These are phyloP conservation scores for Basidiobolus heterosporus DNA, from an alignment of 371 early-diverging fungal genomes.

Conservation along the genomic window DNA sequence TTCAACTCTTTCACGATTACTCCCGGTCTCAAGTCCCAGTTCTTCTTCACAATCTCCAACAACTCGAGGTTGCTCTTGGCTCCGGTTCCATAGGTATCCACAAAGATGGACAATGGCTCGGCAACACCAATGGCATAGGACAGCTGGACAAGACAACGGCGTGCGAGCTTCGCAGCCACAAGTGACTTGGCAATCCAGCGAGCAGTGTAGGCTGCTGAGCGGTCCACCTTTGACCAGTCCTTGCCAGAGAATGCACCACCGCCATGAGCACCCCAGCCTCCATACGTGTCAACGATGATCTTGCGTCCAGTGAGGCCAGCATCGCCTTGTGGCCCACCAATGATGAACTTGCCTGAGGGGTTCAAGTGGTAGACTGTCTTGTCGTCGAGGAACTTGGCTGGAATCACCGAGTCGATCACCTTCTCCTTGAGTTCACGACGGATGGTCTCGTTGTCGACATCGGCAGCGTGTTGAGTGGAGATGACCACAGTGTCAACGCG, in stretches of 20 bases:
- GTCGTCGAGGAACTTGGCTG: slow-evolving; percentile 75
- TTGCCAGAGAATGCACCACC: slow-evolving; percentile 99
- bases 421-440: slow-evolving; percentile 81
- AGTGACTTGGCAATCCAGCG: slow-evolving; percentile 97
- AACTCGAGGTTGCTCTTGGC: slow-evolving; percentile 77
- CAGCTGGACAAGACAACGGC: slow-evolving; percentile 90
- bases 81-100: slow-evolving; percentile 95
- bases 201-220: slow-evolving; percentile 98
- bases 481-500: slow-evolving; percentile 97
- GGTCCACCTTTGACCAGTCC: slow-evolving; percentile 99
- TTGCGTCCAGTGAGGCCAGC: slow-evolving; percentile 99
- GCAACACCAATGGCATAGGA: slow-evolving; percentile 99
- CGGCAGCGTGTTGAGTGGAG: slow-evolving; percentile 93
- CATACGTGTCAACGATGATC: slow-evolving; percentile 93
- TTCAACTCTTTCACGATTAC: slow-evolving; percentile 93
- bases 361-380: slow-evolving; percentile 92
- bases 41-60: slow-evolving; percentile 82
- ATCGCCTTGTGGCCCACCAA: slow-evolving; percentile 99
- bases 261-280: slow-evolving; percentile 99
- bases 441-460: slow-evolving; percentile 68
- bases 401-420: slow-evolving; percentile 88
- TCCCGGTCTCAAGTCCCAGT: slow-evolving; percentile 97
- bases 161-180: slow-evolving; percentile 85
- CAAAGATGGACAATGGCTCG: slow-evolving; percentile 92
- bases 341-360: slow-evolving; percentile 97